A percentile compares a stretch with the other conserved stretches of the same genome.
These are phyloP conservation scores for Nannochloropsis oceanica DNA, from an alignment of 108 stramenopile genomes.

Conservation along the genomic window DNA sequence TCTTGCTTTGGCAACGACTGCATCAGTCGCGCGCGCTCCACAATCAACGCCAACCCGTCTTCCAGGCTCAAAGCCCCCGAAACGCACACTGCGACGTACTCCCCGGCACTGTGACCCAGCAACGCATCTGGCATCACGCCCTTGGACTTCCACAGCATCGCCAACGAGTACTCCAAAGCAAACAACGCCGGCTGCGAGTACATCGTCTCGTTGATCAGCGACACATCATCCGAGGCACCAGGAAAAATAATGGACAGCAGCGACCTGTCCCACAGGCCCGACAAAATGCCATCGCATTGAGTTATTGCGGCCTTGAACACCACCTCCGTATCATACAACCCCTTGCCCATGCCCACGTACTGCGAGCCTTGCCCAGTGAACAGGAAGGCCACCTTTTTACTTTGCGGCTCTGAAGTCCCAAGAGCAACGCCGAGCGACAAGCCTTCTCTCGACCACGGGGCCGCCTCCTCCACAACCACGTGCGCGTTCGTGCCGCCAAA, in stretches of 20 bases:
- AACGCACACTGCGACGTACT: constrained; percentile 29
- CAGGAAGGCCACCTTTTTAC: constrained; percentile 25
- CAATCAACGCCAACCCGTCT: constrained; percentile 4
- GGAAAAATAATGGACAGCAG: background rate
- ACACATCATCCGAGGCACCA: background rate
- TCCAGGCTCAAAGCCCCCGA: constrained; percentile 22
- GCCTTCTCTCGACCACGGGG: background rate
- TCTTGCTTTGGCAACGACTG: background rate
- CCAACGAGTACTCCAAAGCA: constrained; percentile 27
- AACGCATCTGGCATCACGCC: constrained; percentile 18
- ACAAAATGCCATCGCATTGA: constrained; percentile 13
- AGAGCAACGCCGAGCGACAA: background rate
- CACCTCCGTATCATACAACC: constrained; percentile 17
- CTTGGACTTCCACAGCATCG: background rate
- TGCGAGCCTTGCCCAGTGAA: constrained; percentile 41
- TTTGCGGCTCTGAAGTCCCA: background rate
- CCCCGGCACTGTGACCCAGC: constrained; percentile 34
- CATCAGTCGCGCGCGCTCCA: background rate
- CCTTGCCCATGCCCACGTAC: constrained; percentile 30
- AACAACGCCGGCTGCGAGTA: constrained; percentile 35
- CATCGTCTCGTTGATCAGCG: constrained; percentile 28
- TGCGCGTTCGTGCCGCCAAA: constrained; percentile 42
- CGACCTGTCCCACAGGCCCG: background rate
- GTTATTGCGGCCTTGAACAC: constrained; percentile 18
- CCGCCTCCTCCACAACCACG: constrained; percentile 14